Conservation (phyloP, 257 asterid genomes). For the Pogostemon cablin region DNA sequence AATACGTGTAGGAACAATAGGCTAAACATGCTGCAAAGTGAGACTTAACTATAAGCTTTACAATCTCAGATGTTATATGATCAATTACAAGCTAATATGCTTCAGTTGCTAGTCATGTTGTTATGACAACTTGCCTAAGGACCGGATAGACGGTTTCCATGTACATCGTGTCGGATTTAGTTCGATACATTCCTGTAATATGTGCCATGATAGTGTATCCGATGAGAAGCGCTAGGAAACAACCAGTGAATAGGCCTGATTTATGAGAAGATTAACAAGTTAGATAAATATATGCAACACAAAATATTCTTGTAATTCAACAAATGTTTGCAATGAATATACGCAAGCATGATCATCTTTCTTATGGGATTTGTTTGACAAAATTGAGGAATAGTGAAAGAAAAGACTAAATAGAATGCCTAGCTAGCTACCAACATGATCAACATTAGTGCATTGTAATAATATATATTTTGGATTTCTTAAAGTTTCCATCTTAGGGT, state of each 20-base stretch:
- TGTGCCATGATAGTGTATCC: constrained; percentile 88
- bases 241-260: constrained; percentile 82
- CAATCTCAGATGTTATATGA: neutral
- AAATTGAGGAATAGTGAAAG: neutral
- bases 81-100: neutral
- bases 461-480: constrained; percentile 11
- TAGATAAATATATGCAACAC: neutral
- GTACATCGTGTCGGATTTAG: constrained; percentile 62
- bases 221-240: constrained; percentile 70
- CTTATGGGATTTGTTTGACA: neutral
- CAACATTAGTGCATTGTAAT: neutral
- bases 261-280: neutral
- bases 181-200: constrained; percentile 67
- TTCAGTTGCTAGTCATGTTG: neutral
- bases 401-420: neutral
- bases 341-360: neutral
- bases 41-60: constrained; percentile 1
- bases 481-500: constrained; percentile 33
- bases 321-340: neutral
- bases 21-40: constrained; percentile 84
- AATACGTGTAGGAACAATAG: constrained; percentile 78
- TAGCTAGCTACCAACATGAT: too few species aligned
- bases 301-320: neutral
- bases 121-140: constrained; percentile 63
- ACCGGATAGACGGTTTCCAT: constrained; percentile 95